These are phyloP conservation scores for Funneliformis geosporum DNA, from an alignment of 192 early-diverging fungal species.

Conservation along the genomic window DNA sequence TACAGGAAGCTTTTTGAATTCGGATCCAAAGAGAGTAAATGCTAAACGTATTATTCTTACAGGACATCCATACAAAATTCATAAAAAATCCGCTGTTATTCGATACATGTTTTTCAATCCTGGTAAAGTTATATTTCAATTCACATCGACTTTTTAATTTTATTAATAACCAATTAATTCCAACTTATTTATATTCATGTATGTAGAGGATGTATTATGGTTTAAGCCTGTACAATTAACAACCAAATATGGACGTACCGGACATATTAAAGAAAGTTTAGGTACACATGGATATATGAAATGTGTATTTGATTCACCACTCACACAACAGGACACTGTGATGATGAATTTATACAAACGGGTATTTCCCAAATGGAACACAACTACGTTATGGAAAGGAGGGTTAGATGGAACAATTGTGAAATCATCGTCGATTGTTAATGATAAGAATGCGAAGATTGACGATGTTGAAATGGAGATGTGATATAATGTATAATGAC, in stretches of 20 bases:
- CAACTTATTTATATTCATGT: neutral
- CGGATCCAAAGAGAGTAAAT: slow-evolving; percentile 82
- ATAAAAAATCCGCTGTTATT: slow-evolving; percentile 89
- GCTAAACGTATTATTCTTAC: slow-evolving; percentile 94
- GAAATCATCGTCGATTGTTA: neutral
- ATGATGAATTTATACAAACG: slow-evolving; percentile 98
- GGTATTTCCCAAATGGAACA: slow-evolving; percentile 95
- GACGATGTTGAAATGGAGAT: neutral
- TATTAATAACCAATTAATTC: no score
- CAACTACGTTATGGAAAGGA: slow-evolving; percentile 51
- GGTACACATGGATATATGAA: slow-evolving; percentile 99
- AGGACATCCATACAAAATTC: slow-evolving; percentile 92
- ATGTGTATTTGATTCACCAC: slow-evolving; percentile 83
- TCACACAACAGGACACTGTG: slow-evolving; percentile 92
- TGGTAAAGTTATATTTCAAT: slow-evolving; percentile 27
- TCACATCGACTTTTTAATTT: no score
- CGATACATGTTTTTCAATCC: slow-evolving; percentile 97
- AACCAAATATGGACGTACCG: slow-evolving; percentile 88
- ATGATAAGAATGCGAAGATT: neutral
- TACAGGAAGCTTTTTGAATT: slow-evolving; percentile 75
- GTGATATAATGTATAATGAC: no score
- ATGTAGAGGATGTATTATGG: slow-evolving; percentile 84
- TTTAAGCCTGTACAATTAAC: slow-evolving; percentile 94
- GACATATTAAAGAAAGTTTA: slow-evolving; percentile 90
- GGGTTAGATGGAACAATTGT: slow-evolving; percentile 28